Conservation (phyloP, 1,284 basidiomycete genomes). For the Lentinula novae-zelandiae region DNA sequence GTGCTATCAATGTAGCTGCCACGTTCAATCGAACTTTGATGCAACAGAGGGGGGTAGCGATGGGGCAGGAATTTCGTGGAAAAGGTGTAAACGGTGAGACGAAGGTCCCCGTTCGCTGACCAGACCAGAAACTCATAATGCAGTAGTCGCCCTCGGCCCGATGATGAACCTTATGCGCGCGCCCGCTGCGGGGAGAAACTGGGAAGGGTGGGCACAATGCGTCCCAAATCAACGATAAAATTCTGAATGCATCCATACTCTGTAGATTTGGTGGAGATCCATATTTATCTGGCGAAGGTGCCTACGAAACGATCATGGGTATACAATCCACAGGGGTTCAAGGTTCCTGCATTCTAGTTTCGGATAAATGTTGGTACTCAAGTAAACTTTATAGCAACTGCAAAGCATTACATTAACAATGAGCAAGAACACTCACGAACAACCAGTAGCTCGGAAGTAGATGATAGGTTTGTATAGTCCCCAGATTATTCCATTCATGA, state of each 20-base stretch:
- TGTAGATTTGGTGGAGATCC: conserved; percentile 54
- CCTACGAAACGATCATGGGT: conserved; percentile 54
- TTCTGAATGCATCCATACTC: not conserved
- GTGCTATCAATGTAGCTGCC: conserved; percentile 68
- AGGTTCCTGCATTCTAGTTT: conserved; percentile 21
- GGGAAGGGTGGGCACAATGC: conserved; percentile 54
- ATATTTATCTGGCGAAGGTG: conserved; percentile 59
- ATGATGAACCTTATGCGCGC: conserved; percentile 53
- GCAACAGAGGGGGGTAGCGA: conserved; percentile 54
- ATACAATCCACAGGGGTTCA: conserved; percentile 62
- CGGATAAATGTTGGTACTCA: not conserved
- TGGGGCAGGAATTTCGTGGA: conserved; percentile 67
- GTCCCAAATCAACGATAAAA: not conserved
- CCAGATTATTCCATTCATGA: too few species aligned
- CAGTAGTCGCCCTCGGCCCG: conserved; percentile 55
- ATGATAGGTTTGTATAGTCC: conserved; percentile 48
- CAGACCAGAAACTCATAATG: not conserved
- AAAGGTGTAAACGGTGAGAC: conserved; percentile 50
- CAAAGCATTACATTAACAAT: conserved; percentile 65
- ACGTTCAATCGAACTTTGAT: conserved; percentile 74
- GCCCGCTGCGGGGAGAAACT: conserved; percentile 66
- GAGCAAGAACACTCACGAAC: conserved; percentile 58
- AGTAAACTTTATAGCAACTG: conserved; percentile 28
- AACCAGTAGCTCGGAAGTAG: conserved; percentile 55
- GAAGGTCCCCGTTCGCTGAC: not conserved